These are phyloP conservation scores for Ceratocystis diversiconidia DNA, from an alignment of 2,329 filamentous ascomycete genomes.

Conservation along the genomic window DNA sequence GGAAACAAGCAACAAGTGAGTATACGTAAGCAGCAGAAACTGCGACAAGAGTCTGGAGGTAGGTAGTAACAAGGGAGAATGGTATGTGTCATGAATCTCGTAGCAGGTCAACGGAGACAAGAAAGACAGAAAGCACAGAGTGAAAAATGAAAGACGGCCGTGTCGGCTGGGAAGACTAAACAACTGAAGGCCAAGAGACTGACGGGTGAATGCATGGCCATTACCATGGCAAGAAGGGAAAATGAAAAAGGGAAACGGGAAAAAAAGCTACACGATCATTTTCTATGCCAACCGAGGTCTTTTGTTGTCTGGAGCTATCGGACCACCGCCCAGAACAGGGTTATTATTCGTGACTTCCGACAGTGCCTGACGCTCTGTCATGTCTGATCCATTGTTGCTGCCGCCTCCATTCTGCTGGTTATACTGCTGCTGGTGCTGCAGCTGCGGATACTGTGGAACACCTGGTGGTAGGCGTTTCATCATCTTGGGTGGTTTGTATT, in stretches of 20 bases:
- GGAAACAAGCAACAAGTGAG: neutral
- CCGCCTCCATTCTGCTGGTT: constrained; percentile 11
- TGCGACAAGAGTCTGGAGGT: neutral
- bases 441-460: constrained; percentile 21
- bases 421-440: constrained; percentile 20
- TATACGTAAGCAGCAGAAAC: neutral
- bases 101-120: neutral
- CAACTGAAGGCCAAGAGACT: no score
- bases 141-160: no score
- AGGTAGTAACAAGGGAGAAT: neutral
- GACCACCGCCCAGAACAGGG: constrained; percentile 20
- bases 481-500: constrained; percentile 41
- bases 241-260: neutral
- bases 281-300: constrained; percentile 34
- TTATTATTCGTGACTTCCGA: constrained; percentile 37
- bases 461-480: constrained; percentile 37
- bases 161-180: no score
- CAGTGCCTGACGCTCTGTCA: constrained; percentile 30
- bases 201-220: no score
- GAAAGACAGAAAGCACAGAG: no score
- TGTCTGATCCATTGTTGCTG: neutral
- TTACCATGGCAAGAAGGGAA: neutral
- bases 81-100: neutral
- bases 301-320: constrained; percentile 33
- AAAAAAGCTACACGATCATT: neutral